Conservation (phyloP, 306 rosid species). For the Elaeagnus macrophylla region DNA sequence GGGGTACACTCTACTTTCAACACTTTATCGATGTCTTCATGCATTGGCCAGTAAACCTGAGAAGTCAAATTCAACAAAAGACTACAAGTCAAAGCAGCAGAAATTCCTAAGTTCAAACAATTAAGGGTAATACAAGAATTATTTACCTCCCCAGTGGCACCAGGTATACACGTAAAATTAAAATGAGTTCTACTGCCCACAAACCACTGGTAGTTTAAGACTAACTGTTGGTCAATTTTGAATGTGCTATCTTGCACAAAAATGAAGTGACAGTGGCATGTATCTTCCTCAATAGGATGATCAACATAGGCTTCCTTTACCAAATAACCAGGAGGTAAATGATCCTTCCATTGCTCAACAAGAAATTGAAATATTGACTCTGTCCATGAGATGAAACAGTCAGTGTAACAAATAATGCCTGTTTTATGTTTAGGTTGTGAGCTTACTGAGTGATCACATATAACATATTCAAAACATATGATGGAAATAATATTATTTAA, state of each 20-base stretch:
- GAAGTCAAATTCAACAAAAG: slow-evolving; percentile 16
- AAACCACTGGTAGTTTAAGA: slow-evolving; percentile 85
- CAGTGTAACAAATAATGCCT: no score
- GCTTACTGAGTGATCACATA: neutral
- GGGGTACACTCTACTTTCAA: slow-evolving; percentile 86
- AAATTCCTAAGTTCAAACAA: slow-evolving; percentile 11
- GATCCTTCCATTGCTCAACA: slow-evolving; percentile 80
- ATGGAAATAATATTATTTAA: no score
- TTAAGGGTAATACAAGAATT: slow-evolving; percentile 12
- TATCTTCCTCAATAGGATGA: slow-evolving; percentile 83
- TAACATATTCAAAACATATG: neutral
- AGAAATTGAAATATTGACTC: slow-evolving; percentile 80
- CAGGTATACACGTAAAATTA: slow-evolving; percentile 52
- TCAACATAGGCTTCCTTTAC: slow-evolving; percentile 77
- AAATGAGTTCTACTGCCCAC: slow-evolving; percentile 62
- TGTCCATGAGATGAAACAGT: slow-evolving; percentile 21
- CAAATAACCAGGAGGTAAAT: slow-evolving; percentile 53
- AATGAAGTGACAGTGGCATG: slow-evolving; percentile 72
- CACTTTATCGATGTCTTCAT: slow-evolving; percentile 56
- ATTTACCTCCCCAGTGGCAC: slow-evolving; percentile 75
- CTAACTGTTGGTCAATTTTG: slow-evolving; percentile 35
- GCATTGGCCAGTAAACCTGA: slow-evolving; percentile 94
- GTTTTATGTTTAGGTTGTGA: neutral
- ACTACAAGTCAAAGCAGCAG: slow-evolving; percentile 8
- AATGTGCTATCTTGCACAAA: slow-evolving; percentile 46